Evolutionary conservation across 1,284 basidiomycete species (phyloP), one percentile per base, ranked within the genome.

Genomic region (Macrocystidia cucumis): DNA sequence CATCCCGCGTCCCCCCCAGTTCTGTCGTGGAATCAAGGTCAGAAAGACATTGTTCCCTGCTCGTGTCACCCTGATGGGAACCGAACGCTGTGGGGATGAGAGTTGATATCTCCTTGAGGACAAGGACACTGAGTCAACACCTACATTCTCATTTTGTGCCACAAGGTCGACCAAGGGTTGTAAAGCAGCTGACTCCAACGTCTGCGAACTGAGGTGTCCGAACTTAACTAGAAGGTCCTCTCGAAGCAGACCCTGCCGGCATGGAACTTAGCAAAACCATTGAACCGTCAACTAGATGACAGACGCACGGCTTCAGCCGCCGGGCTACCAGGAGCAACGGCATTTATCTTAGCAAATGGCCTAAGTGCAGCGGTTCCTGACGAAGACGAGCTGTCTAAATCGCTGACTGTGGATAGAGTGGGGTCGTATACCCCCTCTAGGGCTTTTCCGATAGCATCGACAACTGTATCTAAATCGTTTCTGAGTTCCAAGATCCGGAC

Each of bases 281-380:
- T 13, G 30, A 33, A 36, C 21, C n/a, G 14, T n/a, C n/a, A n/a
- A n/a, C n/a, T n/a, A n/a, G n/a, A 21, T 18, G 14, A 21, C 18
- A 14, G 4, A 64, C 82, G 46, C 55, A 91, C 90, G 26, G 88
- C 81, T 47, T 78, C 65, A 8, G 76, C 72, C 14, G 89, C 88
- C 5, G 87, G 91, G 57, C 87, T 88, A 3, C 63, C 67, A 0
- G 80, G 78, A 0, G 83, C 78, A 11, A 93, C 81, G 4, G 68
- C 74, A 46, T 91, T 78, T 5, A 93, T 85, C 48, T 64, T 78
- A 0, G 89, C 89, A 51, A 92, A 86, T 1, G 84, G 74, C 19
- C 55, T 58, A 5, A 50, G 47, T 32, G 47, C 41, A 27, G 44
- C 35, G 20, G 41, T n/a, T n/a, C n/a, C n/a, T n/a, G n/a, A n/a